A percentile compares a stretch with the other conserved stretches of the same genome.
phyloP scores from a whole-genome alignment of 352 stramenopile species.

The Phytophthora litchii region DNA sequence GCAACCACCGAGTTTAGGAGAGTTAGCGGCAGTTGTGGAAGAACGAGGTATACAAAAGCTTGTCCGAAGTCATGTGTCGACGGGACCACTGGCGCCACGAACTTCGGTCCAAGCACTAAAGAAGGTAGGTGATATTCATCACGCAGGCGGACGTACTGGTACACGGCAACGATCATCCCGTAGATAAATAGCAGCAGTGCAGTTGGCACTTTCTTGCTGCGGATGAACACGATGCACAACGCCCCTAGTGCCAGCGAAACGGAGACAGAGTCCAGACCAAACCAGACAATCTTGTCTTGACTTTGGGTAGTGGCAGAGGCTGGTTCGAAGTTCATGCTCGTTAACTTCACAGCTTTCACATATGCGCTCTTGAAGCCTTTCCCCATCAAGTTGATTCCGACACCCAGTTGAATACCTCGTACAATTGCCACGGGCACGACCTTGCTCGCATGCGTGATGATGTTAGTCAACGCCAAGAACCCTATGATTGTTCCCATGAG shows the following conservation, averaged over 20 bases:
- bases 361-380: constrained; percentile 83
- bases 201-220: constrained; percentile 63
- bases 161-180: constrained; percentile 66
- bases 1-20: constrained; percentile 93
- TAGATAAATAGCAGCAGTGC: constrained; percentile 75
- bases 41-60: constrained; percentile 87
- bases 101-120: constrained; percentile 59
- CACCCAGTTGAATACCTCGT: constrained; percentile 92
- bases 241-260: constrained; percentile 70
- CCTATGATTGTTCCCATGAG: constrained; percentile 72
- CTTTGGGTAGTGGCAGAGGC: not conserved
- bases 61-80: constrained; percentile 58
- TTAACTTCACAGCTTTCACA: constrained; percentile 46
- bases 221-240: constrained; percentile 77
- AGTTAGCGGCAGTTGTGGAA: constrained; percentile 93
- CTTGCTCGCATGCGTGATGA: constrained; percentile 90
- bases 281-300: constrained; percentile 47
- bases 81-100: constrained; percentile 61
- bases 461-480: constrained; percentile 82
- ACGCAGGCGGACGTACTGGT: constrained; percentile 56
- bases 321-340: constrained; percentile 19
- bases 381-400: constrained; percentile 87
- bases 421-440: constrained; percentile 91
- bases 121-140: constrained; percentile 59
- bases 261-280: constrained; percentile 70